Percentiles rank a stretch among this genome's conserved stretches.
These are phyloP conservation scores for Aspergillus brunneoviolaceus DNA, from an alignment of 2,329 filamentous ascomycete species.

Conservation along the genomic window DNA sequence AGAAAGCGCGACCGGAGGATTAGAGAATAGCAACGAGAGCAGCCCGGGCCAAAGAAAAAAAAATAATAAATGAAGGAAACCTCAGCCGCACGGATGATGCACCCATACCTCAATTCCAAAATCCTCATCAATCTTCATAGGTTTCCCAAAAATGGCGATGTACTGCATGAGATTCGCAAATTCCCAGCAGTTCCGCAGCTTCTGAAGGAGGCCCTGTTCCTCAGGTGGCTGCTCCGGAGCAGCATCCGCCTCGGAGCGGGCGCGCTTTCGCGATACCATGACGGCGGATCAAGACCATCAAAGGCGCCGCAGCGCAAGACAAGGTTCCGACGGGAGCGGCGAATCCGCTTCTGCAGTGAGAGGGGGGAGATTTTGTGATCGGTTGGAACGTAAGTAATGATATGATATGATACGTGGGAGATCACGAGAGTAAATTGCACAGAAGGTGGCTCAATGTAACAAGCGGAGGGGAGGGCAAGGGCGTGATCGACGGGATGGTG, in stretches of 20 bases:
- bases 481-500: background rate
- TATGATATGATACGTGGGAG: background rate
- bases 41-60: background rate
- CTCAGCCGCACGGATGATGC: background rate
- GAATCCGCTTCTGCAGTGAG: background rate
- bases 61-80: conserved; percentile 1
- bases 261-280: conserved; percentile 58
- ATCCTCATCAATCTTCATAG: conserved; percentile 84
- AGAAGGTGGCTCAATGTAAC: background rate
- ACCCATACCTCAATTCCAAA: conserved; percentile 80
- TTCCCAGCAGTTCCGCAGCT: conserved; percentile 88
- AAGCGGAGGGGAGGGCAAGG: background rate
- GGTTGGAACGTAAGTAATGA: background rate
- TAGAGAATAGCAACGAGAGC: background rate
- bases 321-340: conserved; percentile 7
- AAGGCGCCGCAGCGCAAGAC: conserved; percentile 27
- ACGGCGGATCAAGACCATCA: conserved; percentile 34
- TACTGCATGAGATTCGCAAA: conserved; percentile 94
- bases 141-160: conserved; percentile 85
- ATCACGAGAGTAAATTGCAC: background rate
- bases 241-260: conserved; percentile 56
- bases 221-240: conserved; percentile 42
- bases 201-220: conserved; percentile 55
- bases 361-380: background rate
- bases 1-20: conserved; percentile 15